Conservation (phyloP, 2,329 filamentous ascomycete genomes). For the Pseudomassariella vexata region DNA sequence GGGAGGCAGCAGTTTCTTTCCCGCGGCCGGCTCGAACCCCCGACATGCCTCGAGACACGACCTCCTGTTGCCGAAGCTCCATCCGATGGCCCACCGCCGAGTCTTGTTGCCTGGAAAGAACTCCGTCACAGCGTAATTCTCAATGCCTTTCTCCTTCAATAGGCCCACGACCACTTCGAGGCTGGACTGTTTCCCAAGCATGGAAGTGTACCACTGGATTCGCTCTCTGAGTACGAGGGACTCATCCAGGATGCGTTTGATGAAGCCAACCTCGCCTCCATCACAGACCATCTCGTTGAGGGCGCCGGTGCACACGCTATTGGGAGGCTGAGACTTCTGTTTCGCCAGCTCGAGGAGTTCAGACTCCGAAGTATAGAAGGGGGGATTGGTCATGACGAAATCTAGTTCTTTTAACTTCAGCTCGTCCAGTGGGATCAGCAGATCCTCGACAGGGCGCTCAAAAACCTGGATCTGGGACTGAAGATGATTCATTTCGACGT, state of each 20-base stretch:
- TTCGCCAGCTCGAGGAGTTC: slow-evolving; percentile 63
- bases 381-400: slow-evolving; percentile 92
- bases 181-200: slow-evolving; percentile 78
- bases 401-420: slow-evolving; percentile 51
- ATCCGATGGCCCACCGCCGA: slow-evolving; percentile 79
- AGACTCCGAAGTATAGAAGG: slow-evolving; percentile 74
- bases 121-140: slow-evolving; percentile 77
- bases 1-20: slow-evolving; percentile 38
- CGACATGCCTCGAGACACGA: slow-evolving; percentile 44
- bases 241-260: slow-evolving; percentile 64
- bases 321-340: slow-evolving; percentile 62
- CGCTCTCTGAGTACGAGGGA: slow-evolving; percentile 52
- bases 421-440: slow-evolving; percentile 59
- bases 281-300: slow-evolving; percentile 78
- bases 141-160: slow-evolving; percentile 49
- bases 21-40: slow-evolving; percentile 31
- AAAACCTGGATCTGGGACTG: slow-evolving; percentile 57
- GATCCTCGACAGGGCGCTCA: slow-evolving; percentile 40
- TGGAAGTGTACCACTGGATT: slow-evolving; percentile 84
- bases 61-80: slow-evolving; percentile 70
- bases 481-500: slow-evolving; percentile 62
- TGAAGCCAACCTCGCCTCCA: slow-evolving; percentile 75
- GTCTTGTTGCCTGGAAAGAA: slow-evolving; percentile 76
- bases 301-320: slow-evolving; percentile 70
- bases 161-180: slow-evolving; percentile 56